Evolutionary conservation across 2,329 filamentous ascomycete genomes (phyloP), one percentile per base, ranked within the genome.

Genomic region (Reticulascus tulasneorum): DNA sequence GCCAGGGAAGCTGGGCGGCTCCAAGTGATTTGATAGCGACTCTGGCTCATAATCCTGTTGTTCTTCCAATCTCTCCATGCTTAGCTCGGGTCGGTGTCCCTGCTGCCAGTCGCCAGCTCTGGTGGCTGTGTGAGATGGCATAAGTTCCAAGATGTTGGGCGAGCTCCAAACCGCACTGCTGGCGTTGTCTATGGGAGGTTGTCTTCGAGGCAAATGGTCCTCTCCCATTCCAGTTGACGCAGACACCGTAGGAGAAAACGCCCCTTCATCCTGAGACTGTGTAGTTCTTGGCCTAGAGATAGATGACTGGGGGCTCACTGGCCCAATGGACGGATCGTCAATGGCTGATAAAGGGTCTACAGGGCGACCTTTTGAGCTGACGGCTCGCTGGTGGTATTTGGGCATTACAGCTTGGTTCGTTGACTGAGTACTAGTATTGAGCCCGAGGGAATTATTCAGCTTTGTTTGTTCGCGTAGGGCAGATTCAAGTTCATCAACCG

Each of bases 401-500:
- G n/a, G n/a, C n/a, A n/a, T n/a, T n/a, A n/a, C n/a, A n/a, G n/a
- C n/a, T n/a, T n/a, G n/a, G n/a, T n/a, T n/a, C n/a, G n/a, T n/a
- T n/a, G n/a, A n/a, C n/a, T n/a, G n/a, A 8, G 30, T 24, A 24
- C 23, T 35, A 2, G 30, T 13, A 6, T 39, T 23, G n/a, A 26
- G 15, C 9, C 27, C 23, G 2, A 25, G 20, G 3, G 19, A 16
- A 7, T 35, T 32, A 0, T 23, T 17, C 2, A 37, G 36, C 1
- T 8, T 18, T 2, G 51, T 48, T 1, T 54, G 23, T 6, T 59
- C 56, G 33, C 51, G 41, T 0, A 59, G 50, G 0, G 52, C 51
- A 0, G 49, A 55, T 1, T 52, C 55, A 4, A 59, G 37, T 10
- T 59, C 56, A 9, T 59, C 56, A 6, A 58, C 51, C 3, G 56